Evolutionary conservation across 2,329 filamentous ascomycete species (phyloP).

Genomic region (Penicillium sp.): DNA sequence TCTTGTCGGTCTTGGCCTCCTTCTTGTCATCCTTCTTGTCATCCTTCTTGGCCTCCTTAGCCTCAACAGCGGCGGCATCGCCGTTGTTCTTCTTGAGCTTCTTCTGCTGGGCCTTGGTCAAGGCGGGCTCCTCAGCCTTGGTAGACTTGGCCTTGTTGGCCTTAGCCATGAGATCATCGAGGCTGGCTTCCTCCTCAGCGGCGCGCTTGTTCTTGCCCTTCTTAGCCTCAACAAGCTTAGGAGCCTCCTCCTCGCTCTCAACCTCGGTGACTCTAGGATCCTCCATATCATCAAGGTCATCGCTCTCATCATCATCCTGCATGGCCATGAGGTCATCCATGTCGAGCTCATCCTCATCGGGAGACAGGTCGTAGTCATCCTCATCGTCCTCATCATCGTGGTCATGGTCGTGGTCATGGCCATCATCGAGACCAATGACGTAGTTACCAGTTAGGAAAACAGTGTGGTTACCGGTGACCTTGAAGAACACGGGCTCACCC

Average conservation of each 20-base stretch:
- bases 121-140: conserved; percentile 64
- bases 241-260: conserved; percentile 71
- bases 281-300: conserved; percentile 73
- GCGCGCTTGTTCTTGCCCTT: conserved; percentile 92
- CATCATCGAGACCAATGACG: conserved; percentile 66
- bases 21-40: conserved; percentile 71
- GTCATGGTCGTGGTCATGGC: conserved; percentile 50
- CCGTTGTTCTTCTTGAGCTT: conserved; percentile 99
- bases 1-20: conserved; percentile 70
- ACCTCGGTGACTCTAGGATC: conserved; percentile 82
- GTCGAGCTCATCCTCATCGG: conserved; percentile 73
- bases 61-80: conserved; percentile 64
- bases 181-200: conserved; percentile 66
- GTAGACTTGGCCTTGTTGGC: conserved; percentile 52
- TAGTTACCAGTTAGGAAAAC: conserved; percentile 97
- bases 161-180: conserved; percentile 85
- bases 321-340: conserved; percentile 50
- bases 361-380: conserved; percentile 76
- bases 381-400: conserved; percentile 61
- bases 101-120: conserved; percentile 96
- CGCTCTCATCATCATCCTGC: conserved; percentile 60
- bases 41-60: conserved; percentile 53
- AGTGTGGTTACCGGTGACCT: conserved; percentile 83
- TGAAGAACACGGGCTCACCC: conserved; percentile 87
- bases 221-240: conserved; percentile 47